Evolutionary conservation across 371 early-diverging fungal species (phyloP).

Genomic region (Mucor plumbeus): DNA sequence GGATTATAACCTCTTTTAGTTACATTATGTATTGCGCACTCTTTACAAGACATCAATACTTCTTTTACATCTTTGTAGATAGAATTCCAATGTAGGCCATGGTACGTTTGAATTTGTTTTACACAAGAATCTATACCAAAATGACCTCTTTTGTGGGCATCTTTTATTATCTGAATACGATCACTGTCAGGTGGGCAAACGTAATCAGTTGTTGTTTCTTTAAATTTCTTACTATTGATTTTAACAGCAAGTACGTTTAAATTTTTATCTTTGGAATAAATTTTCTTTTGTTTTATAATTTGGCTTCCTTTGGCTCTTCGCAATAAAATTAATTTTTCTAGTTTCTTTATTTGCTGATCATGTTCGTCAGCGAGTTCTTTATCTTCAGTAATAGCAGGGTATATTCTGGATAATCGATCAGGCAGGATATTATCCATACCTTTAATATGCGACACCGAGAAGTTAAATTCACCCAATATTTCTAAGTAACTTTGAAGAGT

Average conservation of each 20-base stretch:
- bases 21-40: conserved; percentile 8
- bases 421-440: conserved; percentile 1
- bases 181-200: conserved; percentile 6
- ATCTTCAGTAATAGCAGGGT: conserved; percentile 8
- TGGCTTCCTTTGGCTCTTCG: conserved; percentile 1
- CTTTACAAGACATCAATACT: neutral
- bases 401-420: neutral
- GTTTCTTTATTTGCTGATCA: neutral
- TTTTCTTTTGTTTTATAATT: neutral
- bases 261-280: conserved; percentile 8
- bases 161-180: neutral
- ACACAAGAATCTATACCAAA: conserved; percentile 10
- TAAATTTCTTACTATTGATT: conserved; percentile 10
- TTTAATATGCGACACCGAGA: neutral
- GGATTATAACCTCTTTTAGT: conserved; percentile 10
- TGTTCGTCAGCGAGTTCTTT: conserved; percentile 11
- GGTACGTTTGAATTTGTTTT: neutral
- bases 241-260: conserved; percentile 12
- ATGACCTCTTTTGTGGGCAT: conserved; percentile 13
- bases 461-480: neutral
- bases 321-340: neutral
- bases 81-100: conserved; percentile 9
- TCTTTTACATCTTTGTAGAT: conserved; percentile 12
- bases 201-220: conserved; percentile 2
- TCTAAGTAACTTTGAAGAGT: conserved; percentile 10